These are phyloP conservation scores for Yarrowia sp. DNA, from an alignment of 805 yeast species.

Conservation along the genomic window DNA sequence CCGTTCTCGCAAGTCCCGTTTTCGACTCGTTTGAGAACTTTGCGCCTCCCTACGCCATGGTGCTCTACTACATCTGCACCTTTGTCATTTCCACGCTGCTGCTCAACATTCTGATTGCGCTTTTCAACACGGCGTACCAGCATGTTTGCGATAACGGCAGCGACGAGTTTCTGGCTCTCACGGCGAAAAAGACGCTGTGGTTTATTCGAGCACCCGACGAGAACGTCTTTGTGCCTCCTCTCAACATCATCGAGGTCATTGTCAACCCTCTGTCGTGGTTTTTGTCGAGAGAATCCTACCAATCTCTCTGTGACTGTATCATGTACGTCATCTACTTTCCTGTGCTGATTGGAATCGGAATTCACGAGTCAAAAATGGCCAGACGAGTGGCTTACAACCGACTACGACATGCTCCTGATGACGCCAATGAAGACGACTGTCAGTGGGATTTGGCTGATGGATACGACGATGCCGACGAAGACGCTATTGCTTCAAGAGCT, in stretches of 20 bases:
- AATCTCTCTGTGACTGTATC: constrained; percentile 58
- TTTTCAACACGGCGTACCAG: constrained; percentile 83
- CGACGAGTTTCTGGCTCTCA: constrained; percentile 83
- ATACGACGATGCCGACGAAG: constrained; percentile 49
- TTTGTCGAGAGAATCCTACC: constrained; percentile 50
- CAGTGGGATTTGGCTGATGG: constrained; percentile 90
- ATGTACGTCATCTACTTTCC: constrained; percentile 77
- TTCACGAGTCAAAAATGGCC: constrained; percentile 71
- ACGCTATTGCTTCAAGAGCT: constrained; percentile 59
- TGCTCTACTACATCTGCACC: constrained; percentile 77
- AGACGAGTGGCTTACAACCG: constrained; percentile 76
- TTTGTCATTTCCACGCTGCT: constrained; percentile 77
- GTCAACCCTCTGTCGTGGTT: constrained; percentile 55
- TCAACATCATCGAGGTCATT: constrained; percentile 72
- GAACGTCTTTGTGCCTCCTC: constrained; percentile 83
- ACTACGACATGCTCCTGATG: constrained; percentile 68
- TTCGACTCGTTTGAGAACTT: constrained; percentile 72
- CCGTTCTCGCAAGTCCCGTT: constrained; percentile 77
- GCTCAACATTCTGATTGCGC: constrained; percentile 83
- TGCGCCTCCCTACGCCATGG: constrained; percentile 85
- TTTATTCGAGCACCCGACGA: constrained; percentile 90
- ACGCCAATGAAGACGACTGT: constrained; percentile 75
- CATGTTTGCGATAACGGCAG: constrained; percentile 81
- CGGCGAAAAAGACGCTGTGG: constrained; percentile 81
- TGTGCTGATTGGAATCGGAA: constrained; percentile 63